These are phyloP conservation scores for Saururus chinensis DNA, from an alignment of 164 flowering plant genomes.

Conservation along the genomic window DNA sequence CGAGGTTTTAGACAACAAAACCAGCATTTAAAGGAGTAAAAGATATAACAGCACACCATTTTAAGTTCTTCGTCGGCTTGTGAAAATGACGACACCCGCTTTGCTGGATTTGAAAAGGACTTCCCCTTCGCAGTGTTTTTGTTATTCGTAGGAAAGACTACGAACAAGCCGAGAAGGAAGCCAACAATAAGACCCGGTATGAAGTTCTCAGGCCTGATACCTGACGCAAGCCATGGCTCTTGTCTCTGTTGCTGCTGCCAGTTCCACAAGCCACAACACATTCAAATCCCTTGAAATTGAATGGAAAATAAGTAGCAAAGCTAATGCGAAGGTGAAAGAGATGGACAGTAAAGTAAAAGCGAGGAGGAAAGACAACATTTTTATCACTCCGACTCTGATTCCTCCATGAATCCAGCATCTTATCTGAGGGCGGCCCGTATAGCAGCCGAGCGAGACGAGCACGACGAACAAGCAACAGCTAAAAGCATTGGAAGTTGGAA, in stretches of 20 bases:
- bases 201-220: slow-evolving; percentile 64
- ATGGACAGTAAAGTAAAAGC: too few species aligned
- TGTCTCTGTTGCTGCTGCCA: slow-evolving; percentile 22
- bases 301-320: background rate
- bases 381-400: background rate
- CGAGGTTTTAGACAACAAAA: background rate
- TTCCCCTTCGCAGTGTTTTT: slow-evolving; percentile 13
- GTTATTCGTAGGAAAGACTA: slow-evolving; percentile 44
- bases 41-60: slow-evolving; percentile 34
- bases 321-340: background rate
- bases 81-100: slow-evolving; percentile 6
- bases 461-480: too few species aligned
- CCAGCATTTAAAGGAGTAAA: background rate
- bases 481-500: too few species aligned
- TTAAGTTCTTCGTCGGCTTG: slow-evolving; percentile 53
- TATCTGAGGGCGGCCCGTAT: background rate
- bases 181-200: slow-evolving; percentile 82
- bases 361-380: background rate
- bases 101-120: slow-evolving; percentile 10
- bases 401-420: slow-evolving; percentile 1
- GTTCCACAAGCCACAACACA: background rate
- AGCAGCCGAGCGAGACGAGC: background rate
- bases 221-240: slow-evolving; percentile 36
- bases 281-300: background rate
- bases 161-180: slow-evolving; percentile 56